phyloP scores from a whole-genome alignment of 306 rosid species.

The Bauhinia variegata region DNA sequence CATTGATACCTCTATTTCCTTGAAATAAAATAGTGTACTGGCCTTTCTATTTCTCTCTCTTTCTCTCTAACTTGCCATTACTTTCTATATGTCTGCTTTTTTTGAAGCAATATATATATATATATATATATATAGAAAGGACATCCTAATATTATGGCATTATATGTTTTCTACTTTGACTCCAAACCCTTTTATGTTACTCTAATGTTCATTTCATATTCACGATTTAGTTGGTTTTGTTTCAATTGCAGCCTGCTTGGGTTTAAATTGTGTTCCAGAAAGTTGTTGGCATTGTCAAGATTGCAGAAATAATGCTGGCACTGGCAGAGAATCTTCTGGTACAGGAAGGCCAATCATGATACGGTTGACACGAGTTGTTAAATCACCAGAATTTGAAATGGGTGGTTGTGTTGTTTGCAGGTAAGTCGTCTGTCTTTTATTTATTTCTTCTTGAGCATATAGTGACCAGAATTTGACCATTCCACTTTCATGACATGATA shows the following conservation, averaged over 20 bases:
- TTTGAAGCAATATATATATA: neutral
- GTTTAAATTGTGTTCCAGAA: slow-evolving; percentile 63
- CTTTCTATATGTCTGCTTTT: neutral
- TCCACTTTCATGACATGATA: neutral
- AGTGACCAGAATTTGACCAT: slow-evolving; percentile 15
- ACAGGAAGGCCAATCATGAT: slow-evolving; percentile 74
- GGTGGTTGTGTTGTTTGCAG: slow-evolving; percentile 99
- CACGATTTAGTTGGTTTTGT: neutral
- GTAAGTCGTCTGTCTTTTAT: slow-evolving; percentile 58
- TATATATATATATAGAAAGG: neutral
- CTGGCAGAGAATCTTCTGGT: slow-evolving; percentile 61
- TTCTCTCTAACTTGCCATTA: too few species aligned
- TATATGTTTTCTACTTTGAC: slow-evolving; percentile 13
- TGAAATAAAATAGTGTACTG: neutral
- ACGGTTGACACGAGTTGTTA: slow-evolving; percentile 82
- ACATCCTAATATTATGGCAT: slow-evolving; percentile 21
- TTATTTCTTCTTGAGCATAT: too few species aligned
- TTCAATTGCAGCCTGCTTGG: slow-evolving; percentile 81
- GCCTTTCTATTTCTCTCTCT: neutral
- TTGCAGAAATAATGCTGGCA: slow-evolving; percentile 71
- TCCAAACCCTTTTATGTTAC: neutral
- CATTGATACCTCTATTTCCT: neutral
- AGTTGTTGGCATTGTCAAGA: slow-evolving; percentile 82
- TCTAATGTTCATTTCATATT: neutral
- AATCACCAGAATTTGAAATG: slow-evolving; percentile 80